Base-by-base conservation (phyloP, 106 monocot species). In the Narthecium ossifragum region DNA sequence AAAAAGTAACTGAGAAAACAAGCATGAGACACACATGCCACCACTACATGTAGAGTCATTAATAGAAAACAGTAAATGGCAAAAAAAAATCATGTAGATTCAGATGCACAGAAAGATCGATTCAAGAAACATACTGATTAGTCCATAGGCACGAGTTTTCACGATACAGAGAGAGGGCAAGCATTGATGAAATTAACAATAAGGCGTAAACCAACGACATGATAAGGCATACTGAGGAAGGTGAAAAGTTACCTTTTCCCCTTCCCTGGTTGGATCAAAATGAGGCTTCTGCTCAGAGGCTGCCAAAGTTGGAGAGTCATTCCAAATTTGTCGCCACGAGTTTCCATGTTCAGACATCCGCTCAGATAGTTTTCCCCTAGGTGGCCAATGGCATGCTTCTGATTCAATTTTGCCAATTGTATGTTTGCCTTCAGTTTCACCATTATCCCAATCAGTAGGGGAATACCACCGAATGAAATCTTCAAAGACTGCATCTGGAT, bases 391-490 rank as follows among this genome's bases (percentile, higher is more conserved):
- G 46, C 14, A 40, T 38, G 40, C 45, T 21, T 25, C 18, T 18
- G 30, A 13, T 28, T 56, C 52, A 21, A 12, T 15, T 34, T 51
- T 47, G 22, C 60, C 62, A 34, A 53, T 53, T 37, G 27, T 39
- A 31, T 43, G 53, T 51, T 5, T 46, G 31, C 61, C 68, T 36
- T 66, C 70, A 53, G 55, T 26, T 62, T 81, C 75, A 66, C 79
- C 69, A 70, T 37, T 72, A 56, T 84, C 90, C 96, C 96, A 98
- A 47, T 98, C 96, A 54, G 75, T 76, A 62, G 96, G 96, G 53
- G 96, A 98, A 61, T 87, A 86, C 90, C 96, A 98, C 57, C 96
- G 77, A 56, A 98, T 90, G 66, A 98, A 98, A 84, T 98, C 90
- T 81, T 98, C 96, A 81, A 96, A 98, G 43, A 87, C 61, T 18